Evolutionary conservation across 495 filamentous ascomycete species (phyloP).

Genomic region (Penicillium bovifimosum): DNA sequence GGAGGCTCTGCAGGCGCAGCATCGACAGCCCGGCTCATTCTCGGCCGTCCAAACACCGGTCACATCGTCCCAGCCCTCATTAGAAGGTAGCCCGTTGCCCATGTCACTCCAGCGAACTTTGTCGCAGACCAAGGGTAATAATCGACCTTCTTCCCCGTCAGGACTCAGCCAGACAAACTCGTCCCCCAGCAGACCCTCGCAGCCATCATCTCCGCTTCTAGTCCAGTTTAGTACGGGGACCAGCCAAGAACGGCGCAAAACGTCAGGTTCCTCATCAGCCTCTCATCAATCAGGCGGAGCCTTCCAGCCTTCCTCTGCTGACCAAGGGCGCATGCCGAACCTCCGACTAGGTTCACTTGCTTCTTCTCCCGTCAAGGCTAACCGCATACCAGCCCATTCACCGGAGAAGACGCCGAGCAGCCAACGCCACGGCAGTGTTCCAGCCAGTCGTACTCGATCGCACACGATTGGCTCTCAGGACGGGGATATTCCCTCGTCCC

Average conservation of each 20-base stretch:
- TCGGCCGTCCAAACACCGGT: slow-evolving; percentile 31
- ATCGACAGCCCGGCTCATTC: slow-evolving; percentile 29
- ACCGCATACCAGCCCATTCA: slow-evolving; percentile 51
- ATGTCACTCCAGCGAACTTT: slow-evolving; percentile 78
- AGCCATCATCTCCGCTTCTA: slow-evolving; percentile 89
- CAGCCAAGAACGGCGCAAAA: slow-evolving; percentile 65
- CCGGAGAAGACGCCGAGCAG: slow-evolving; percentile 44
- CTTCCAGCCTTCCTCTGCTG: slow-evolving; percentile 70
- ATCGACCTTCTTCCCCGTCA: slow-evolving; percentile 82
- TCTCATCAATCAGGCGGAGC: slow-evolving; percentile 72
- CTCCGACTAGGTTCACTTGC: slow-evolving; percentile 60
- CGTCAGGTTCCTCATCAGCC: slow-evolving; percentile 81
- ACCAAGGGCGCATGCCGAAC: slow-evolving; percentile 37
- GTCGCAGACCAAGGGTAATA: slow-evolving; percentile 68
- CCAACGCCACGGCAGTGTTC: slow-evolving; percentile 41
- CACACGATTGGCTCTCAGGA: slow-evolving; percentile 94
- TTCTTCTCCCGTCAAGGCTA: slow-evolving; percentile 72
- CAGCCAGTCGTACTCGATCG: slow-evolving; percentile 67
- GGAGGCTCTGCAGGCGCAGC: slow-evolving; percentile 71
- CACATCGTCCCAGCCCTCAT: slow-evolving; percentile 50
- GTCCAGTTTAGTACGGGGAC: slow-evolving; percentile 86
- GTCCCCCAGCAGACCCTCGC: slow-evolving; percentile 80
- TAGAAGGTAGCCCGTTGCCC: slow-evolving; percentile 83
- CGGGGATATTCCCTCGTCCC: slow-evolving; percentile 51
- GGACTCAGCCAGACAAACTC: slow-evolving; percentile 70